Evolutionary conservation across 768 basidiomycete genomes (phyloP).

Genomic region (Russula emetica): DNA sequence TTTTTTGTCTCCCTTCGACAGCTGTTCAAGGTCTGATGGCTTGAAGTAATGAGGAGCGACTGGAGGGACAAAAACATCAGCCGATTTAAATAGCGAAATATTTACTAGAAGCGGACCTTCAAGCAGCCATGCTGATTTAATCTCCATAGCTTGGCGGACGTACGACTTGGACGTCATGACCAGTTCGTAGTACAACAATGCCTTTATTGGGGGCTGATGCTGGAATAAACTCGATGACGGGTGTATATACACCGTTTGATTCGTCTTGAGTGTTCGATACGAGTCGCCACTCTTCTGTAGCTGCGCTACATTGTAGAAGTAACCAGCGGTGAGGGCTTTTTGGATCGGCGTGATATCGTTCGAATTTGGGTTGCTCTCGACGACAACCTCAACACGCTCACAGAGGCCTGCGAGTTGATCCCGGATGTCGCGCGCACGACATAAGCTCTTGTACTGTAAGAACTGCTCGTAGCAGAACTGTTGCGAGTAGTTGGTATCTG

Average conservation of each 20-base stretch:
- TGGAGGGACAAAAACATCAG: conserved; percentile 32
- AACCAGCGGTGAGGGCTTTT: conserved; percentile 92
- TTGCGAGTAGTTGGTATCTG: conserved; percentile 94
- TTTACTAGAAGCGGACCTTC: conserved; percentile 57
- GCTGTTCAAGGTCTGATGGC: conserved; percentile 71
- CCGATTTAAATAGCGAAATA: conserved; percentile 10
- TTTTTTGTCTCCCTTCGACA: conserved; percentile 81
- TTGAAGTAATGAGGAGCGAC: conserved; percentile 98
- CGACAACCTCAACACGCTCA: conserved; percentile 93
- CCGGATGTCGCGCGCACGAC: conserved; percentile 91
- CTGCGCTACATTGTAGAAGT: conserved; percentile 93
- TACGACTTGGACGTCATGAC: conserved; percentile 98
- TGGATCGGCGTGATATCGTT: conserved; percentile 92
- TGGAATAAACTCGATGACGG: conserved; percentile 95
- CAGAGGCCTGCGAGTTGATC: conserved; percentile 93
- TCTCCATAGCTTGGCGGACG: conserved; percentile 97
- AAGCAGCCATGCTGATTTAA: conserved; percentile 90
- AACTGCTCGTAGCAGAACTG: conserved; percentile 97
- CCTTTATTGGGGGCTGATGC: conserved; percentile 88
- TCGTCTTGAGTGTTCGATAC: conserved; percentile 93
- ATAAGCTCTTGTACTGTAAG: conserved; percentile 90
- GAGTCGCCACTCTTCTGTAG: conserved; percentile 95
- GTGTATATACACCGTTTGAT: conserved; percentile 95
- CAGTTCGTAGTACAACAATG: conserved; percentile 91
- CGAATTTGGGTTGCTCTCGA: conserved; percentile 82